These are phyloP conservation scores for Paracorniculantispora psalliotae DNA, from an alignment of 2,329 filamentous ascomycete species.

Conservation along the genomic window DNA sequence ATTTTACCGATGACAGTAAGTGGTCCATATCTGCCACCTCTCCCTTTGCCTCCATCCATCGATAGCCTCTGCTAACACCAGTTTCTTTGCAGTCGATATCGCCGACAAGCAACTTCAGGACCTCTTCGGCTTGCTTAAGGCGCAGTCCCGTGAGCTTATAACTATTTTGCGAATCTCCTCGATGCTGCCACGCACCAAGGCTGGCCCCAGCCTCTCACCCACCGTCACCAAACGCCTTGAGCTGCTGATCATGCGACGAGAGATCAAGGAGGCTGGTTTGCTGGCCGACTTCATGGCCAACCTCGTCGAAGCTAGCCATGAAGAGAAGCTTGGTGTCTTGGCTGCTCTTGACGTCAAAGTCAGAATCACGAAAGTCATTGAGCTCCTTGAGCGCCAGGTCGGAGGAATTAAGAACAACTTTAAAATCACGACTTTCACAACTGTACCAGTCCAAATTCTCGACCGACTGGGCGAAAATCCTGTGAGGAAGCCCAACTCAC, in stretches of 20 bases:
- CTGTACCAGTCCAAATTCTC: conserved; percentile 58
- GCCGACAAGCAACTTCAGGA: conserved; percentile 60
- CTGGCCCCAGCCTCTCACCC: conserved; percentile 66
- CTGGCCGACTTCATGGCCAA: conserved; percentile 97
- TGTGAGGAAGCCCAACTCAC: conserved; percentile 26
- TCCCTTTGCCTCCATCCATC: too few relatives aligned
- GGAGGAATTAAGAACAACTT: conserved; percentile 80
- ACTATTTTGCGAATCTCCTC: conserved; percentile 79
- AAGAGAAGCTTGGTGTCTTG: conserved; percentile 85
- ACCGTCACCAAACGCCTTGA: conserved; percentile 83
- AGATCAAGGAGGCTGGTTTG: conserved; percentile 73
- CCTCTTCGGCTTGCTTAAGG: conserved; percentile 75
- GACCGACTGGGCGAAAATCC: conserved; percentile 45
- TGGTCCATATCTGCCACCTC: background rate
- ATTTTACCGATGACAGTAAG: conserved; percentile 65
- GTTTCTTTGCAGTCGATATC: conserved; percentile 23
- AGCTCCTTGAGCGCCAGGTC: conserved; percentile 78
- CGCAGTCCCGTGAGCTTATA: conserved; percentile 79
- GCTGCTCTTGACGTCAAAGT: conserved; percentile 74
- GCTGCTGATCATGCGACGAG: conserved; percentile 78
- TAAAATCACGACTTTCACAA: conserved; percentile 74
- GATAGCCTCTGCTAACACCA: background rate
- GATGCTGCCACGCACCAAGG: conserved; percentile 66
- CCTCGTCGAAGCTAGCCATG: conserved; percentile 77
- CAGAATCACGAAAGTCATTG: conserved; percentile 75